A percentile compares a stretch with the other conserved stretches of the same genome.
Conservation (phyloP, 1,139 yeast species). For the Petasospora rhodanensis region DNA sequence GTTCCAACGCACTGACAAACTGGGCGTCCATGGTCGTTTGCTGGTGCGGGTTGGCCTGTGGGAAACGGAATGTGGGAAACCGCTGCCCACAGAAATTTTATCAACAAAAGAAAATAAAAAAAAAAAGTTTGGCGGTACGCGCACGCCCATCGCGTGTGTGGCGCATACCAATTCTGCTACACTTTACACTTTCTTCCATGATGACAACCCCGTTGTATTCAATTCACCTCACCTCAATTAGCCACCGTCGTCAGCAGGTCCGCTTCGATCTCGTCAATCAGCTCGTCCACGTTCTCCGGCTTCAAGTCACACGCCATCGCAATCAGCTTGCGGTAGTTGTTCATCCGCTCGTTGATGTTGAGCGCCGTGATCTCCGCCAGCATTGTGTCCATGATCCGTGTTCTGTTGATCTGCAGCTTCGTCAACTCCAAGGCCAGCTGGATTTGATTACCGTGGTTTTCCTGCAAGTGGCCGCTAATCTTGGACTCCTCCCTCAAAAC, state of each 20-base stretch:
- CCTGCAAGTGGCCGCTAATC: conserved; percentile 26
- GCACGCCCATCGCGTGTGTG: not conserved
- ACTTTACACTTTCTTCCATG: no score
- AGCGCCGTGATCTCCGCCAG: conserved; percentile 33
- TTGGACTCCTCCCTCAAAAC: conserved; percentile 52
- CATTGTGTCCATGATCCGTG: conserved; percentile 38
- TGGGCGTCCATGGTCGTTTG: conserved; percentile 55
- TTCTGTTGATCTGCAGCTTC: conserved; percentile 48
- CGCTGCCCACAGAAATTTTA: no score
- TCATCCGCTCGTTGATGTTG: conserved; percentile 47
- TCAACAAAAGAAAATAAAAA: no score
- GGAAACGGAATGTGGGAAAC: conserved; percentile 5
- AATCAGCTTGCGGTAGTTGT: conserved; percentile 75
- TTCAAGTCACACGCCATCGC: conserved; percentile 74
- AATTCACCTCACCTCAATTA: no score
- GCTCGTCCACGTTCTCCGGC: conserved; percentile 75
- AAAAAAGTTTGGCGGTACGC: conserved; percentile 10
- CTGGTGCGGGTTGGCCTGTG: no score
- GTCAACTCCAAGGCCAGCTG: conserved; percentile 45
- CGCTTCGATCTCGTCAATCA: conserved; percentile 51
- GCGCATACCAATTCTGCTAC: no score
- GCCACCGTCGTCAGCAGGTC: conserved; percentile 26
- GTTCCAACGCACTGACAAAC: conserved; percentile 67
- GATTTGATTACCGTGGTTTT: conserved; percentile 16
- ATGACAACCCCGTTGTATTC: no score